These are phyloP conservation scores for Eucalyptus tenuipes DNA, from an alignment of 345 rosid species.

Conservation along the genomic window DNA sequence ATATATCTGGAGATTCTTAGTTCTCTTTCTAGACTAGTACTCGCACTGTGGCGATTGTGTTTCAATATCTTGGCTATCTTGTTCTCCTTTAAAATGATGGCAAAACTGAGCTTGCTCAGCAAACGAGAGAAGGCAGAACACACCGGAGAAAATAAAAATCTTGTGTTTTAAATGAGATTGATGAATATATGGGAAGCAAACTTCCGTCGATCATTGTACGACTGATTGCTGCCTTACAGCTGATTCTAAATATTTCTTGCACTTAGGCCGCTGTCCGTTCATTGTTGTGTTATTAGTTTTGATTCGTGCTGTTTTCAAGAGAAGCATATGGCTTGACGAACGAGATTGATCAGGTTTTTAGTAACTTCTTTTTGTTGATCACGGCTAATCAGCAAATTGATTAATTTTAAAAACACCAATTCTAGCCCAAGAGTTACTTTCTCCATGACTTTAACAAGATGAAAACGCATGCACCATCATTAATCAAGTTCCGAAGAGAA, in stretches of 20 bases:
- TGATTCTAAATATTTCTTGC: not conserved
- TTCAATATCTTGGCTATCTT: not conserved
- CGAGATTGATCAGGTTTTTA: not conserved
- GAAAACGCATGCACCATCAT: not conserved
- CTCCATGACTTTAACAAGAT: not conserved
- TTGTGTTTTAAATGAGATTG: not conserved
- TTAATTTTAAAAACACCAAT: no score
- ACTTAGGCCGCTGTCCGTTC: not conserved
- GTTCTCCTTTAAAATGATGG: not conserved
- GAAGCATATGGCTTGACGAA: not conserved
- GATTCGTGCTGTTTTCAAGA: not conserved
- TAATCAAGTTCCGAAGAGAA: not conserved
- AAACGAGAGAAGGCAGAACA: not conserved
- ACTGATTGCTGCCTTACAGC: not conserved
- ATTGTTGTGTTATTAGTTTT: not conserved
- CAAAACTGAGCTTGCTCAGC: not conserved
- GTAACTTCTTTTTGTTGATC: not conserved
- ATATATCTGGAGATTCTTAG: not conserved
- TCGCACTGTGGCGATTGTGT: accelerated
- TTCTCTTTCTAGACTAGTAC: not conserved
- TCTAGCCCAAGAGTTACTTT: not conserved
- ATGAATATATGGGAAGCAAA: not conserved
- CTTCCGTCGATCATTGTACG: not conserved
- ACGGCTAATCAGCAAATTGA: not conserved
- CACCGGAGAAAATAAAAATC: not conserved